Base-by-base conservation (phyloP, 2,329 filamentous ascomycete genomes). In the Diaporthe citrichinensis region DNA sequence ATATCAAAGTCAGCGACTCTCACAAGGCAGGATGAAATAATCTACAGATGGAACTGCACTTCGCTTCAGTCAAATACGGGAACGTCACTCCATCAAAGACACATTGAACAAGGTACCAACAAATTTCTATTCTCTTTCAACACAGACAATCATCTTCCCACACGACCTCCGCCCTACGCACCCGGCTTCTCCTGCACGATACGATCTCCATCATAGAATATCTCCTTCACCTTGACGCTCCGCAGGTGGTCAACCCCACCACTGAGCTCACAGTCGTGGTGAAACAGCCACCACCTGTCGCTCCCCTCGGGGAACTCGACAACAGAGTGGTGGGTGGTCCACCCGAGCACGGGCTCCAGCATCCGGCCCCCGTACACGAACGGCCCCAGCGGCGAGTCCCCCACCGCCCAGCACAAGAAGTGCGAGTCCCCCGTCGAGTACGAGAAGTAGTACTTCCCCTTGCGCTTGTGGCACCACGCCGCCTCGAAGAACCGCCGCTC, bases 251-350 rank as follows among this genome's bases (percentile, higher is more conserved):
- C 91, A 71, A 94, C 90, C 0, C 93, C 93, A 23, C 88, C 87
- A 72, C 92, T 94, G 74, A 95, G 82, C 81, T 91, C 90, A 76
- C 91, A 91, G 84, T 95, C 94, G 81, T 95, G 94, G 82, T 95
- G 92, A 82, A 95, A 95, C 74, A 96, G 82, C 83, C 91, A 95
- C 90, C 93, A 95, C 78, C 88, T 90, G 34, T 76, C 75, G 23
- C 58, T 41, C 5, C 89, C 92, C 83, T 90, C 34, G 3, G 75
- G 82, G 80, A 94, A 94, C 86, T 95, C 93, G 14, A 93, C 92
- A 78, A 96, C 93, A 4, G 92, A 94, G 82, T 95, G 94, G 84
- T 95, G 94, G 73, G 94, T 96, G 58, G 94, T 95, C 94, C 94
- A 96, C 1, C 94, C 94, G 36, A 94, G 83, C 7, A 96, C 94